Evolutionary conservation across 495 filamentous ascomycete species (phyloP), one percentile per base, ranked within the genome.

Genomic region (Penicillium angulare): DNA sequence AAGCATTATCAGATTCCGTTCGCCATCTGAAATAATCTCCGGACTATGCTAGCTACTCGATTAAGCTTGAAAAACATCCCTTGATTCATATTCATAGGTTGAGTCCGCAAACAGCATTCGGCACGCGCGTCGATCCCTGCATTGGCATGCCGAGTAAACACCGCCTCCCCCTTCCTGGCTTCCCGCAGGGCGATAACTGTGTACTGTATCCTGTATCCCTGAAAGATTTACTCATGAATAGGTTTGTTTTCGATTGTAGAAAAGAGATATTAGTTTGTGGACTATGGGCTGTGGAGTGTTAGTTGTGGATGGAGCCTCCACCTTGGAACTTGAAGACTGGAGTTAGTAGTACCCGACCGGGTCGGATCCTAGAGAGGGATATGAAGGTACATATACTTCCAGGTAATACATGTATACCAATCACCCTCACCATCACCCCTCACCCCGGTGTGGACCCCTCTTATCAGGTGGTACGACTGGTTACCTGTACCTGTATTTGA

Each of bases 131-230:
- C 56, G 59, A 59, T 63, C 56, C 33, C 45, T 61, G n/a, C n/a
- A n/a, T 42, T 64, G 68, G 68, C 47, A 71, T 69, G 64, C 56
- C 38, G n/a, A n/a, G 8, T 12, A 2, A 66, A 67, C 64, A 66
- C 59, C 55, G 64, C 68, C 67, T 64, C 67, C 68, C 67, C 65
- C 60, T 71, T 63, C 63, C 51, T 49, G 50, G 51, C 43, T 34
- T 51, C 32, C 7, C 26, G 33, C n/a, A 3, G 34, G 53, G 42
- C 48, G 53, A 51, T 56, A 45, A 36, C 27, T 41, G 32, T 35
- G 27, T 31, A 31, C 27, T n/a, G n/a, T n/a, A n/a, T n/a, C n/a
- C n/a, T 38, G 24, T 33, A 55, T 55, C 52, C 49, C 41, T 52
- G 49, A 50, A 38, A 44, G 35, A 42, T 50, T 31, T 38, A 24